phyloP scores from a whole-genome alignment of 1,139 yeast genomes.

The Saccharomyces hybrid region DNA sequence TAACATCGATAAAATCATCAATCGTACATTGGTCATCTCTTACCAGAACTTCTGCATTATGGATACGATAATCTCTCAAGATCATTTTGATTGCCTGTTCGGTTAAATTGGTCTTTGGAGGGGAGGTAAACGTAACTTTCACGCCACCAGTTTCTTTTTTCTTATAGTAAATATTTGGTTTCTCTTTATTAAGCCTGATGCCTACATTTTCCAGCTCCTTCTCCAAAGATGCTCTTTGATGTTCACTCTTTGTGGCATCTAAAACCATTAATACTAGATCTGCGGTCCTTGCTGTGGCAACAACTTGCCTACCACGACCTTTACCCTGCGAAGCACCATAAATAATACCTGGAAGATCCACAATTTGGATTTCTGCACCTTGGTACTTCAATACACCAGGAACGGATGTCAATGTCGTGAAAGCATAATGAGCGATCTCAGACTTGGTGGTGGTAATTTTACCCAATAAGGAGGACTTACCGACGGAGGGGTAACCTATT shows the following conservation, averaged over 20 bases:
- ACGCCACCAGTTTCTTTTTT: slow-evolving; percentile 88
- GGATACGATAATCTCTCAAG: slow-evolving; percentile 79
- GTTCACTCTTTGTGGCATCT: slow-evolving; percentile 90
- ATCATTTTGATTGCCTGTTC: slow-evolving; percentile 74
- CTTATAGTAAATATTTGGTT: slow-evolving; percentile 75
- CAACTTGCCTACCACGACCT: slow-evolving; percentile 96
- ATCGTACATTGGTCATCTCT: slow-evolving; percentile 86
- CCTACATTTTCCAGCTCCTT: slow-evolving; percentile 92
- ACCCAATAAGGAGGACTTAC: slow-evolving; percentile 83
- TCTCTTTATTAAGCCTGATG: slow-evolving; percentile 71
- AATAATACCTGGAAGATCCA: slow-evolving; percentile 94
- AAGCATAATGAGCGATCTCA: slow-evolving; percentile 90
- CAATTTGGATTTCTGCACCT: slow-evolving; percentile 94
- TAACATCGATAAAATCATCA: slow-evolving; percentile 89
- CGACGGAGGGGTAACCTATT: slow-evolving; percentile 97
- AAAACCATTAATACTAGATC: slow-evolving; percentile 88
- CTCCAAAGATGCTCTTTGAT: slow-evolving; percentile 81
- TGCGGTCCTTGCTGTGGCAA: slow-evolving; percentile 92
- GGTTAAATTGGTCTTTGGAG: slow-evolving; percentile 66
- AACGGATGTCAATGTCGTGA: slow-evolving; percentile 92
- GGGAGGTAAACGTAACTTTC: slow-evolving; percentile 70
- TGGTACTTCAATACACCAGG: slow-evolving; percentile 92
- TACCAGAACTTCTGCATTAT: slow-evolving; percentile 86
- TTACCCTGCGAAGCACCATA: slow-evolving; percentile 96
- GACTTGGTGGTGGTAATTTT: slow-evolving; percentile 89